Conservation (phyloP, 179 eudicot genomes). For the Silene noctiflora region DNA sequence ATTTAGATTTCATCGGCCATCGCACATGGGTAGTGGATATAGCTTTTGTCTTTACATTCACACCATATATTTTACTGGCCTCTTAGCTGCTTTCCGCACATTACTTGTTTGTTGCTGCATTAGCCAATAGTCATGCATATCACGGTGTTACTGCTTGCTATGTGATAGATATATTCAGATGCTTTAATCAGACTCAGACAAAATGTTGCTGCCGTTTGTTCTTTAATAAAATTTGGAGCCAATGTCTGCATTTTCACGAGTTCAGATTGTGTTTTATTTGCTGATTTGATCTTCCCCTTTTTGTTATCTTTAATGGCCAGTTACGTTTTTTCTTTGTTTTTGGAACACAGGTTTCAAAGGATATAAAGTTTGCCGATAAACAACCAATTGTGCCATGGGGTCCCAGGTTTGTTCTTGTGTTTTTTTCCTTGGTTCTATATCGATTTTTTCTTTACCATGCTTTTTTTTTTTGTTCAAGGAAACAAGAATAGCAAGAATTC, state of each 20-base stretch:
- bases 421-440: background rate
- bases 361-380: slow-evolving; percentile 87
- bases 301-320: background rate
- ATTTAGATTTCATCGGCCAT: background rate
- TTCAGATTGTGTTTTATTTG: background rate
- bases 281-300: background rate
- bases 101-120: background rate
- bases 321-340: slow-evolving; percentile 9
- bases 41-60: too few species aligned
- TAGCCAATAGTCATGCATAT: background rate
- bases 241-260: background rate
- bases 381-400: slow-evolving; percentile 86
- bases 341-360: slow-evolving; percentile 72
- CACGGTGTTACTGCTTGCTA: background rate
- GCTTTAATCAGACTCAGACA: background rate
- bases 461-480: background rate
- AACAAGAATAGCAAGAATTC: background rate
- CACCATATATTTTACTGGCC: background rate
- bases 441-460: background rate
- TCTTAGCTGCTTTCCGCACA: background rate
- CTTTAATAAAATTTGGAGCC: background rate
- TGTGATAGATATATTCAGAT: background rate
- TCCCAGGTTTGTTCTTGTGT: slow-evolving; percentile 60
- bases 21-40: background rate
- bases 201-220: slow-evolving; percentile 2